These are phyloP conservation scores for Amniculicola lignicola DNA, from an alignment of 495 filamentous ascomycete genomes.

Conservation along the genomic window DNA sequence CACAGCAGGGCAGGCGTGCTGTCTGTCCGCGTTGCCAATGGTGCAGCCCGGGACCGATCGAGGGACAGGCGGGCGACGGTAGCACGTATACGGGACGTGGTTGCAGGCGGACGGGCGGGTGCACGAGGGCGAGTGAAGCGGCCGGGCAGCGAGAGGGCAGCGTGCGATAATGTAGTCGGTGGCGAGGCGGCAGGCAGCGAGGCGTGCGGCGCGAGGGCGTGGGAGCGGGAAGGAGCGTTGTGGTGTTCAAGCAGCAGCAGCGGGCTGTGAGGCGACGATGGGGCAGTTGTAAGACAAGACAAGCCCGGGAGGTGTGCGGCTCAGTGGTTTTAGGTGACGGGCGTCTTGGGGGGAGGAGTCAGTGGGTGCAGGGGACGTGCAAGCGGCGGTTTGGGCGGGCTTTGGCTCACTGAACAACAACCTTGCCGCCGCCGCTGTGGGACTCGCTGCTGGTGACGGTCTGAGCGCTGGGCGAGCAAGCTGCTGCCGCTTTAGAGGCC, in stretches of 20 bases:
- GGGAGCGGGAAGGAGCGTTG: no score
- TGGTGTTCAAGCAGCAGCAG: no score
- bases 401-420: no score
- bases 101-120: not conserved
- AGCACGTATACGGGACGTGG: not conserved
- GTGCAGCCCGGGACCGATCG: slow-evolving; percentile 11
- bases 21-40: slow-evolving; percentile 2
- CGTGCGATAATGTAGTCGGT: not conserved
- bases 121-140: not conserved
- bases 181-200: not conserved
- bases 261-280: slow-evolving; percentile 11
- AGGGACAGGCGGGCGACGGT: not conserved
- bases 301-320: slow-evolving; percentile 13
- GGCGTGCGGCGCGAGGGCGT: not conserved
- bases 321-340: slow-evolving; percentile 29
- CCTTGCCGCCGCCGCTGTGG: no score
- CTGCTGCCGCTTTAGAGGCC: no score
- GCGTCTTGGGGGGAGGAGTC: no score
- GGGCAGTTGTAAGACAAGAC: slow-evolving; percentile 7
- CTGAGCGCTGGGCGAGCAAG: no score
- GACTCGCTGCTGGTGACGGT: no score
- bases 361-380: no score
- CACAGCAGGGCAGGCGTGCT: slow-evolving; percentile 12
- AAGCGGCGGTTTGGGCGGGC: no score
- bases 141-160: not conserved